These are phyloP conservation scores for Closterium sp. DNA, from an alignment of 139 green algal species.

Conservation along the genomic window DNA sequence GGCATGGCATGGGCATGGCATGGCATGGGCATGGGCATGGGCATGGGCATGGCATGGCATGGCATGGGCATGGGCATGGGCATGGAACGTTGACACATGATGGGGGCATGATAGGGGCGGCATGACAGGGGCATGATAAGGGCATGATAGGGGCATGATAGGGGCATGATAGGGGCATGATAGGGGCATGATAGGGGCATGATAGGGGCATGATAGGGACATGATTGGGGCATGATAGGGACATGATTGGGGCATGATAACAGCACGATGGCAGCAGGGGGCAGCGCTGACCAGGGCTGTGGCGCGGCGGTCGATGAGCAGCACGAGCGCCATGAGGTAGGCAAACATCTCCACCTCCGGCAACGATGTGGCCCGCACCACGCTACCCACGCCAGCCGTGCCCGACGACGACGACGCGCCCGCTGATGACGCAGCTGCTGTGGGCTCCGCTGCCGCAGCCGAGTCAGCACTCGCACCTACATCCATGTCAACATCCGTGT, in stretches of 20 bases:
- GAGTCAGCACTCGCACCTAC: neutral
- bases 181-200: too few relatives aligned
- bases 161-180: too few relatives aligned
- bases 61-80: too few relatives aligned
- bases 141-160: too few relatives aligned
- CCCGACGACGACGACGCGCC: neutral
- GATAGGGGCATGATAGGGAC: too few relatives aligned
- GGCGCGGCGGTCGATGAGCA: constrained; percentile 74
- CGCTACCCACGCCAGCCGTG: too few relatives aligned
- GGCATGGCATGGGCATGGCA: neutral
- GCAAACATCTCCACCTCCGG: constrained; percentile 86
- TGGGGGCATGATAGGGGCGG: neutral
- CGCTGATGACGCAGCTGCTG: neutral
- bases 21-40: neutral
- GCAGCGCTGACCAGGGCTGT: constrained; percentile 56
- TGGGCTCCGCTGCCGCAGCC: too few relatives aligned
- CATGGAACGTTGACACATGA: too few relatives aligned
- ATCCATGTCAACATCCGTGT: constrained; percentile 8
- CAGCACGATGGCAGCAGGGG: too few relatives aligned
- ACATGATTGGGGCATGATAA: too few relatives aligned
- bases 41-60: neutral
- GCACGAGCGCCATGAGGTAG: constrained; percentile 76
- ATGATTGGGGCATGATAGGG: too few relatives aligned
- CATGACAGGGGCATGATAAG: neutral
- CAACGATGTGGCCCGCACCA: constrained; percentile 32